Conservation (phyloP, 139 green algal species). For the Zygnema circumcarinatum region DNA sequence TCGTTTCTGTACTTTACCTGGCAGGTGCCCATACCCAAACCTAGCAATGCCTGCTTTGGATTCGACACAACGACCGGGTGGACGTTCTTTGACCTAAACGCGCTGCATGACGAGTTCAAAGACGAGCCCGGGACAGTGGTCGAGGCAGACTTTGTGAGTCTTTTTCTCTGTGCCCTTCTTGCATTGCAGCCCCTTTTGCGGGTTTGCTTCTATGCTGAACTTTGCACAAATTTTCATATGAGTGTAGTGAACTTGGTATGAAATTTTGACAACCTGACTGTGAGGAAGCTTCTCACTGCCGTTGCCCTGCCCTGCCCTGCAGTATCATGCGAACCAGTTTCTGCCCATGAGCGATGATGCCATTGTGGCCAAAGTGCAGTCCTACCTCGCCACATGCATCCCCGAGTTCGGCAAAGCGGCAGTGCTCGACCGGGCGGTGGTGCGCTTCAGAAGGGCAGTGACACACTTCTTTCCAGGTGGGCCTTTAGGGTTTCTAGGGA, state of each 20-base stretch:
- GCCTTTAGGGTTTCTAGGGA: background rate
- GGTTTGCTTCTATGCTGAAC: too few species aligned
- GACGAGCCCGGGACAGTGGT: slow-evolving; percentile 54
- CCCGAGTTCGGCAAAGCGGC: slow-evolving; percentile 31
- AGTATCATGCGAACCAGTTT: slow-evolving; percentile 55
- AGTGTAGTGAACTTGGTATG: too few species aligned
- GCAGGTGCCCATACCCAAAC: slow-evolving; percentile 42
- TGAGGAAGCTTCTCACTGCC: too few species aligned
- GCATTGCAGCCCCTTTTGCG: too few species aligned
- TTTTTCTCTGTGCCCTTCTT: background rate
- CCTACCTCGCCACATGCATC: slow-evolving; percentile 48
- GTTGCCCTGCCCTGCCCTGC: background rate
- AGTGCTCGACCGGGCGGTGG: slow-evolving; percentile 43
- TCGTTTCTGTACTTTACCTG: background rate
- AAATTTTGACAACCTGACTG: too few species aligned
- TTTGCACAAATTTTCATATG: too few species aligned
- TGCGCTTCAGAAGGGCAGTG: slow-evolving; percentile 46
- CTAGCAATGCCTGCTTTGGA: slow-evolving; percentile 58
- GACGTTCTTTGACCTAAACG: slow-evolving; percentile 66
- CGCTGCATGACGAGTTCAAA: slow-evolving; percentile 59
- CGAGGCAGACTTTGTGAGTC: slow-evolving; percentile 59
- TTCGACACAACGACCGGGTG: slow-evolving; percentile 56
- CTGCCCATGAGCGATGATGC: slow-evolving; percentile 54
- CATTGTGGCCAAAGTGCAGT: slow-evolving; percentile 43
- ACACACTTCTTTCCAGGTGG: slow-evolving; percentile 58